These are phyloP conservation scores for Dispira simplex DNA, from an alignment of 192 early-diverging fungal species.

Conservation along the genomic window DNA sequence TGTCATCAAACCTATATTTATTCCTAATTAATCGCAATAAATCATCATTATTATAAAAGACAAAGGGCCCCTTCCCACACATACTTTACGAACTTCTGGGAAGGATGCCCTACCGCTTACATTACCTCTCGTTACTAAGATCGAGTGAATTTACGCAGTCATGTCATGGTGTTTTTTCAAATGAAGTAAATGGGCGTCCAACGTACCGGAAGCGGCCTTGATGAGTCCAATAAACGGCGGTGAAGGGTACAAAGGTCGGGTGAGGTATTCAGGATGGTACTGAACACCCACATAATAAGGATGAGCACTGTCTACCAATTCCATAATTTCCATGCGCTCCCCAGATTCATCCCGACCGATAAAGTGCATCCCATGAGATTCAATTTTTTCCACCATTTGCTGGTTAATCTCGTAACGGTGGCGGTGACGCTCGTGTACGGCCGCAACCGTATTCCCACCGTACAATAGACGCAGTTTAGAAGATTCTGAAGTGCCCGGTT, in stretches of 20 bases:
- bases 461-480: constrained; percentile 58
- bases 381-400: constrained; percentile 51
- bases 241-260: constrained; percentile 80
- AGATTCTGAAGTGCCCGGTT: constrained; percentile 30
- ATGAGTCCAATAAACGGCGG: constrained; percentile 90
- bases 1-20: no score
- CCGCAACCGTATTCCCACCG: constrained; percentile 20
- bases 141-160: no score
- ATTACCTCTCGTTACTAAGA: no score
- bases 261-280: constrained; percentile 97
- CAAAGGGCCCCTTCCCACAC: no score
- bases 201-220: constrained; percentile 61
- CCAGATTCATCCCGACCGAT: constrained; percentile 90
- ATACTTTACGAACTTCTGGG: no score
- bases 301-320: constrained; percentile 59
- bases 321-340: constrained; percentile 96
- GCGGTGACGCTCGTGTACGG: constrained; percentile 82
- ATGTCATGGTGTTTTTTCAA: constrained; percentile 5
- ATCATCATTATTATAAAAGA: no score
- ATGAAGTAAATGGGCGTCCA: constrained; percentile 32
- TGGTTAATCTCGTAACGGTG: constrained; percentile 99
- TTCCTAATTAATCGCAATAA: no score
- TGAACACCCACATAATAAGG: constrained; percentile 91
- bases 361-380: constrained; percentile 70
- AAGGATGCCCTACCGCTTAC: no score